Evolutionary conservation across 2,329 filamentous ascomycete species (phyloP).

Genomic region (Stagonosporopsis chrysanthemi): DNA sequence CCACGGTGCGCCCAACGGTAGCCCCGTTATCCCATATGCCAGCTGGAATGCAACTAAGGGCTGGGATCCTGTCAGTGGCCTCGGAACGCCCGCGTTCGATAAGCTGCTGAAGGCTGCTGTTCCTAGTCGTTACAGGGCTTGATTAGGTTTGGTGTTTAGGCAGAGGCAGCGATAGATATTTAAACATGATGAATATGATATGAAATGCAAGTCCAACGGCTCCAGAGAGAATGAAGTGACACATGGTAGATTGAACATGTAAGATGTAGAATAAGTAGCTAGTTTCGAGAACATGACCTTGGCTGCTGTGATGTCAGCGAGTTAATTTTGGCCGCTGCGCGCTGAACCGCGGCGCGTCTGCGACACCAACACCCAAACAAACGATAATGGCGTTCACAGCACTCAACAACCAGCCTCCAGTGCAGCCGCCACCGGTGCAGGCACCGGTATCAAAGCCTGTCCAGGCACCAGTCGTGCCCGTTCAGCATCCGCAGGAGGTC

Average conservation of each 20-base stretch:
- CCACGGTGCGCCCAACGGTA: slow-evolving; percentile 36
- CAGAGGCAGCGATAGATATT: neutral
- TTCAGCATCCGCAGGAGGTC: slow-evolving; percentile 38
- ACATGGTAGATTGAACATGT: neutral
- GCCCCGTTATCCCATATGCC: slow-evolving; percentile 41
- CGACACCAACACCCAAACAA: slow-evolving; percentile 19
- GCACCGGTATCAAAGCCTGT: slow-evolving; percentile 5
- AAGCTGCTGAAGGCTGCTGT: slow-evolving; percentile 41
- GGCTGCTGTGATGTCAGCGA: slow-evolving; percentile 17
- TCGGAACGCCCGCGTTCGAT: slow-evolving; percentile 42
- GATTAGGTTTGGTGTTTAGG: neutral
- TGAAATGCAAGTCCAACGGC: neutral
- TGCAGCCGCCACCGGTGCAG: slow-evolving; percentile 15
- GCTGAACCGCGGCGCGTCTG: slow-evolving; percentile 16
- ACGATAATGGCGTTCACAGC: slow-evolving; percentile 35
- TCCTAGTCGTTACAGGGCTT: slow-evolving; percentile 34
- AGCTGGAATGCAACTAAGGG: slow-evolving; percentile 43
- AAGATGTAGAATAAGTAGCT: neutral
- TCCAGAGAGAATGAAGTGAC: too few species aligned
- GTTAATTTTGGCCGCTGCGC: slow-evolving; percentile 9
- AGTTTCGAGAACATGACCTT: neutral
- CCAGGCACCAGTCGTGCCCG: slow-evolving; percentile 11
- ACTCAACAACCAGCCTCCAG: slow-evolving; percentile 26
- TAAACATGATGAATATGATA: neutral
- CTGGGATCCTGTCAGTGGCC: slow-evolving; percentile 47